A percentile compares a stretch with the other conserved stretches of the same genome.
phyloP scores from a whole-genome alignment of 1,139 yeast species.

The Sugiyamaella castrensis region DNA sequence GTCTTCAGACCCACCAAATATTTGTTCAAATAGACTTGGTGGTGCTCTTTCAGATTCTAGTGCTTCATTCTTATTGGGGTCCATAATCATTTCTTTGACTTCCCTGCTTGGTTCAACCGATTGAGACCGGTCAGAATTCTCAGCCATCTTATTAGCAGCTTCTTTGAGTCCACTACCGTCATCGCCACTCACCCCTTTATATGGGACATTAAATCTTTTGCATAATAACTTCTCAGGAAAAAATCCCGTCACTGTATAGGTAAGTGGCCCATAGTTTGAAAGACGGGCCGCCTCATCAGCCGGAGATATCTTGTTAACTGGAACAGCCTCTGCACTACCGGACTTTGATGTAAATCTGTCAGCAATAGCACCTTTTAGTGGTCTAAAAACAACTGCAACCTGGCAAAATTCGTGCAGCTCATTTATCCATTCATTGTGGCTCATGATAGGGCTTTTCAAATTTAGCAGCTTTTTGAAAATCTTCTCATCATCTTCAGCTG shows the following conservation, averaged over 20 bases:
- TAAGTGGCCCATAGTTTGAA: slow-evolving; percentile 29
- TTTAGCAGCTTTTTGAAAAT: slow-evolving; percentile 3
- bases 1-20: slow-evolving; percentile 26
- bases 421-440: slow-evolving; percentile 19
- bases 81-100: not conserved
- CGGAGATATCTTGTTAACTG: not conserved
- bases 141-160: no score
- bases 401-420: slow-evolving; percentile 32
- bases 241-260: slow-evolving; percentile 26
- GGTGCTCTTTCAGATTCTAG: slow-evolving; percentile 26
- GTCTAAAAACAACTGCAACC: slow-evolving; percentile 32
- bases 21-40: slow-evolving; percentile 24
- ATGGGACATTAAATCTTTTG: slow-evolving; percentile 31
- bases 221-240: slow-evolving; percentile 30
- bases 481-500: slow-evolving; percentile 9
- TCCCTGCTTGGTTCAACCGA: no score
- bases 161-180: not conserved
- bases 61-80: slow-evolving; percentile 23
- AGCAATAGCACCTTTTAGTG: slow-evolving; percentile 32
- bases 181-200: slow-evolving; percentile 6
- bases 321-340: slow-evolving; percentile 5
- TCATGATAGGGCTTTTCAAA: slow-evolving; percentile 2
- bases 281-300: slow-evolving; percentile 18
- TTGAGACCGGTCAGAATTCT: no score
- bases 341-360: slow-evolving; percentile 23